A percentile compares a stretch with the other conserved stretches of the same genome.
phyloP scores from a whole-genome alignment of 2,329 filamentous ascomycete genomes.

The Alternaria longipes region DNA sequence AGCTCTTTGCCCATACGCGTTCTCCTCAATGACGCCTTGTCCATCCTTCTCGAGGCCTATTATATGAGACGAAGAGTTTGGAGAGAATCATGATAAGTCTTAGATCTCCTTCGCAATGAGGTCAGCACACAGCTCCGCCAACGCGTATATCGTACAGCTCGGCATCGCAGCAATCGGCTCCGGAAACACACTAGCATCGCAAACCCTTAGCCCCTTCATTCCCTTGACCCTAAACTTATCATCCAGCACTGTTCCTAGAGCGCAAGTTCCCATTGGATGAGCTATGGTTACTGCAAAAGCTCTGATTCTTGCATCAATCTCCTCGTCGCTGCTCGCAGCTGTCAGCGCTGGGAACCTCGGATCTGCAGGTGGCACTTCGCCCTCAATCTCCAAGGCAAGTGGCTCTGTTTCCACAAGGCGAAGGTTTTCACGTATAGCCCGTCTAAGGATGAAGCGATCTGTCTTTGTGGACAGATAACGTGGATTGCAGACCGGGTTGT shows the following conservation, averaged over 20 bases:
- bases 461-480: slow-evolving; percentile 32
- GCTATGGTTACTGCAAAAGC: slow-evolving; percentile 13
- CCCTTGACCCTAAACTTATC: slow-evolving; percentile 25
- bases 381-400: slow-evolving; percentile 17
- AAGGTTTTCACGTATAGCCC: slow-evolving; percentile 24
- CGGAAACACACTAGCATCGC: slow-evolving; percentile 31
- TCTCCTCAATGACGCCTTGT: background rate
- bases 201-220: slow-evolving; percentile 19
- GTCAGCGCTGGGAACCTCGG: slow-evolving; percentile 15
- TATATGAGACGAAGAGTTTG: background rate
- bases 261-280: slow-evolving; percentile 31
- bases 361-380: slow-evolving; percentile 27
- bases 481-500: slow-evolving; percentile 31
- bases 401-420: slow-evolving; percentile 19
- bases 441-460: slow-evolving; percentile 32
- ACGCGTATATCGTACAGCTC: slow-evolving; percentile 29
- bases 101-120: slow-evolving; percentile 18
- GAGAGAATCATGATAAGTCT: background rate
- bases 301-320: slow-evolving; percentile 35
- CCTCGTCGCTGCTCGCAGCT: slow-evolving; percentile 30
- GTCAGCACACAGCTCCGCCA: slow-evolving; percentile 36
- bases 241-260: slow-evolving; percentile 31
- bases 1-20: too few species aligned
- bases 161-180: slow-evolving; percentile 35
- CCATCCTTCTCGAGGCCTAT: too few species aligned